Evolutionary conservation across 495 filamentous ascomycete species (phyloP).

Genomic region (Amniculicola lignicola): DNA sequence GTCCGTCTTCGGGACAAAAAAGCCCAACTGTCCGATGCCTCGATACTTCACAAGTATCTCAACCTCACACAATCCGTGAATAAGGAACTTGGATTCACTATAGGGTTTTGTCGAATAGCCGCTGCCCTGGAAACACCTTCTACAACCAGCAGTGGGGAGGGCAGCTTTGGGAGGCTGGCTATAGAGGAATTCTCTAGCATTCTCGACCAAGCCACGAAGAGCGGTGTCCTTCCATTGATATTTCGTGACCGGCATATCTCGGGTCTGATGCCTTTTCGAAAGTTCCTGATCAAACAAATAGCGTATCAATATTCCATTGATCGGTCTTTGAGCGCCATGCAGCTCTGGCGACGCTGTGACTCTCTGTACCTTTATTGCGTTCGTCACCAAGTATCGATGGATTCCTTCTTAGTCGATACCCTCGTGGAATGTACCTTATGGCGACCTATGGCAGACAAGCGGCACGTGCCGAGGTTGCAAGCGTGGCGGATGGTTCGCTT

Average conservation of each 20-base stretch:
- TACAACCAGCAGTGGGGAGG: too few species aligned
- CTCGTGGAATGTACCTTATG: constrained; percentile 12
- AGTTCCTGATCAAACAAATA: too few species aligned
- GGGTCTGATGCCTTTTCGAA: too few species aligned
- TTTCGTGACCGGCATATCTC: too few species aligned
- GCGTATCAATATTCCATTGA: constrained; percentile 28
- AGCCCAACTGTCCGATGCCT: neutral
- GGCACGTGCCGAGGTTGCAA: constrained; percentile 12
- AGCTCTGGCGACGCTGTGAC: constrained; percentile 4
- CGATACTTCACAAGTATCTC: neutral
- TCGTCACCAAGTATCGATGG: constrained; percentile 5
- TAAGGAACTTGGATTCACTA: too few species aligned
- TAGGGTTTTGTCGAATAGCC: too few species aligned
- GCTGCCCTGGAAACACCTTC: too few species aligned
- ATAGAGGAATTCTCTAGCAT: too few species aligned
- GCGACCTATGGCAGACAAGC: constrained; percentile 18
- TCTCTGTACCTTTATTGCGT: constrained; percentile 22
- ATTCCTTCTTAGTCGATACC: constrained; percentile 23
- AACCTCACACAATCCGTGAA: too few species aligned
- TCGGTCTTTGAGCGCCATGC: neutral
- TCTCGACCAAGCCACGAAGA: too few species aligned
- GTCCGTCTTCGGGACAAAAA: neutral
- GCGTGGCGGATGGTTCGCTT: constrained; percentile 7
- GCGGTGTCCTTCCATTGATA: too few species aligned
- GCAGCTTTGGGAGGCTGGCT: too few species aligned